Evolutionary conservation across 208 protist genomes (phyloP).

Genomic region (Acanthamoeba triangularis): DNA sequence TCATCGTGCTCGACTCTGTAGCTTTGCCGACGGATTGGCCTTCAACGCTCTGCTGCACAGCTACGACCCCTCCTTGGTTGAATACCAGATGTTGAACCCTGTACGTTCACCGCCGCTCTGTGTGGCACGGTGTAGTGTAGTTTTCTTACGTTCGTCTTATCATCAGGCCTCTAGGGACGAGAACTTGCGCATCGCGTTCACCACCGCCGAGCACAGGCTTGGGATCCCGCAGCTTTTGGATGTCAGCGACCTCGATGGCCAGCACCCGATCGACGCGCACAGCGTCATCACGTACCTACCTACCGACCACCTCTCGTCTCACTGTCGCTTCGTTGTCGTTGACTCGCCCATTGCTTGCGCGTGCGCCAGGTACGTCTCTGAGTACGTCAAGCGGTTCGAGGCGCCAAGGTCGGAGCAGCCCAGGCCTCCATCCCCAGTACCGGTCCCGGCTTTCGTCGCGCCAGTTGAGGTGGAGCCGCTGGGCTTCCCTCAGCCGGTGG

Average conservation of each 20-base stretch:
- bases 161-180: conserved; percentile 74
- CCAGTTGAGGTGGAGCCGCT: not conserved
- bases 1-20: not conserved
- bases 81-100: not conserved
- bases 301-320: not conserved
- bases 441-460: not conserved
- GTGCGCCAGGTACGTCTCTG: conserved; percentile 20
- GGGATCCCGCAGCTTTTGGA: conserved; percentile 91
- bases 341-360: not conserved
- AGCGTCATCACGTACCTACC: conserved; percentile 47
- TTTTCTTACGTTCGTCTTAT: not conserved
- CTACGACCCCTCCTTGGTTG: conserved; percentile 36
- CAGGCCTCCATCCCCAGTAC: not conserved
- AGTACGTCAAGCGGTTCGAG: conserved; percentile 64
- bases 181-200: conserved; percentile 90
- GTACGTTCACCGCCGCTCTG: not conserved
- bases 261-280: conserved; percentile 46
- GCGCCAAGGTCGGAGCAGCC: not conserved
- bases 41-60: conserved; percentile 65
- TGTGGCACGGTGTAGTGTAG: not conserved
- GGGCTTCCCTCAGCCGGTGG: not conserved
- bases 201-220: conserved; percentile 88
- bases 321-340: not conserved
- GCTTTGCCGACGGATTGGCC: conserved; percentile 64
- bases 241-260: conserved; percentile 76